phyloP scores from a whole-genome alignment of 768 basidiomycete genomes.

The Lactarius tabidus region DNA sequence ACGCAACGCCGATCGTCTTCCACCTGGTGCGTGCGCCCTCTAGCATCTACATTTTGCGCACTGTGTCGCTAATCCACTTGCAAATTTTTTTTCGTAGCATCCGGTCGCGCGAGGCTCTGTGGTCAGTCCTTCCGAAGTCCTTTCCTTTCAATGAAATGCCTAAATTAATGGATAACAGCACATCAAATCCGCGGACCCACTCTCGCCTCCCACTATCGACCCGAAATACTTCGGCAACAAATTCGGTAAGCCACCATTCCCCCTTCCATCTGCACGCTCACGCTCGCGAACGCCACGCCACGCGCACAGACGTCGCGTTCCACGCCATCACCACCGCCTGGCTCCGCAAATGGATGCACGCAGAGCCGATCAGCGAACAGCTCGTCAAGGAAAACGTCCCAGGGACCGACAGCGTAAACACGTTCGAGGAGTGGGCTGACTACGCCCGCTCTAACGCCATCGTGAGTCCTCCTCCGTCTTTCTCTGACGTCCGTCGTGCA shows the following conservation, averaged over 20 bases:
- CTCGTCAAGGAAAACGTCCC: conserved; percentile 20
- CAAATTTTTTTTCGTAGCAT: conserved; percentile 3
- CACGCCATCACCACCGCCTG: conserved; percentile 32
- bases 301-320: conserved; percentile 28
- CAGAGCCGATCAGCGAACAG: conserved; percentile 14
- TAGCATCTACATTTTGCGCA: background rate
- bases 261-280: background rate
- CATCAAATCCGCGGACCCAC: conserved; percentile 35
- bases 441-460: conserved; percentile 24
- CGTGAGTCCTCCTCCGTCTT: background rate
- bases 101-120: conserved; percentile 22
- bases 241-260: conserved; percentile 11
- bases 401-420: conserved; percentile 9
- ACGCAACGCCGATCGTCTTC: conserved; percentile 24
- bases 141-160: no score
- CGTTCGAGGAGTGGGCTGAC: conserved; percentile 21
- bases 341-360: conserved; percentile 26
- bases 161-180: conserved; percentile 18
- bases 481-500: background rate
- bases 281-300: no score
- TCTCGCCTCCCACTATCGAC: conserved; percentile 39
- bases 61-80: background rate
- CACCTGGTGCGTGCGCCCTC: conserved; percentile 17
- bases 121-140: background rate
- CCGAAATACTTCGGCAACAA: conserved; percentile 37